Percentiles rank a stretch among this genome's conserved stretches.
These are phyloP conservation scores for Aspergillus latus DNA, from an alignment of 2,329 filamentous ascomycete genomes.

Conservation along the genomic window DNA sequence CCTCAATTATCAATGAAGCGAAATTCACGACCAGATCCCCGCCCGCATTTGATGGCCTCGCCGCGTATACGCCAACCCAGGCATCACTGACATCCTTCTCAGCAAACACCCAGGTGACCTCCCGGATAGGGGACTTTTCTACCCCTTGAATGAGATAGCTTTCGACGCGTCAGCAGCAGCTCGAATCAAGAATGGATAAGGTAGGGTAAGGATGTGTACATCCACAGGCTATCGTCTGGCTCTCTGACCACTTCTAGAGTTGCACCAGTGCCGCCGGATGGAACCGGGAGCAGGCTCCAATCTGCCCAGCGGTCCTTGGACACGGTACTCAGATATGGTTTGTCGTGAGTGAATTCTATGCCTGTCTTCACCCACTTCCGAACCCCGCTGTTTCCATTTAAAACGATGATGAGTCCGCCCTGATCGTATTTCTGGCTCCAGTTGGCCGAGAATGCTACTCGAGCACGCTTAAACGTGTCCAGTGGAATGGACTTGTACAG, in stretches of 20 bases:
- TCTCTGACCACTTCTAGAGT: constrained; percentile 59
- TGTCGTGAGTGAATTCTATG: constrained; percentile 67
- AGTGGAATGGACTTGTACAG: constrained; percentile 49
- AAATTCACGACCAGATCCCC: constrained; percentile 62
- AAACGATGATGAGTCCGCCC: constrained; percentile 58
- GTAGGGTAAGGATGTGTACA: constrained; percentile 43
- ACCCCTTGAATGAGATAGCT: constrained; percentile 55
- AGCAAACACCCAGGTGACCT: constrained; percentile 71
- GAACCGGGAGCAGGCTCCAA: constrained; percentile 66
- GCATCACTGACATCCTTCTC: constrained; percentile 60
- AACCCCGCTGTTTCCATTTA: constrained; percentile 29
- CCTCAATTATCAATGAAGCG: constrained; percentile 55
- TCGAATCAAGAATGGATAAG: too few species aligned
- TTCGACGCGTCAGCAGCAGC: too few species aligned
- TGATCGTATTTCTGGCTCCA: constrained; percentile 68
- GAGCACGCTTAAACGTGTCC: constrained; percentile 60
- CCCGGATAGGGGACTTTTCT: constrained; percentile 63
- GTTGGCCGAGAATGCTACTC: constrained; percentile 60
- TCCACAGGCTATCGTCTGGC: constrained; percentile 63
- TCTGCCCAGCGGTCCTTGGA: constrained; percentile 71
- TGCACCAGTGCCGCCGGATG: constrained; percentile 39
- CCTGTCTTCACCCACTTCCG: constrained; percentile 78
- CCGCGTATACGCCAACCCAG: constrained; percentile 66
- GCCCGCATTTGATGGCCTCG: constrained; percentile 59
- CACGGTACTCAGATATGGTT: constrained; percentile 67